Percentiles rank a stretch among this genome's conserved stretches.
phyloP scores from a whole-genome alignment of 306 rosid species.

The Myrica gale region DNA sequence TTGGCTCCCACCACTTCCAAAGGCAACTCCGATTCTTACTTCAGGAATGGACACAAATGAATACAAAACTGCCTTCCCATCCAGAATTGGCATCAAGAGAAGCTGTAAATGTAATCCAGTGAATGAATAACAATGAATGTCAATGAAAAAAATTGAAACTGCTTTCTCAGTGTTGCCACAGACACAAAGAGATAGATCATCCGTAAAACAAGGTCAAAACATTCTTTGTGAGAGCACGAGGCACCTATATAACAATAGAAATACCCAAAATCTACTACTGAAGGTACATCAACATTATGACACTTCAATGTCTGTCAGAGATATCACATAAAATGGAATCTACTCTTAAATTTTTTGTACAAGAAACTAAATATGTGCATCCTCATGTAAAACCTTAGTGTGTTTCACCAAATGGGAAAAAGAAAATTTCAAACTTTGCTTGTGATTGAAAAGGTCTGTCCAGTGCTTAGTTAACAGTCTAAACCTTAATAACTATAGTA shows the following conservation, averaged over 20 bases:
- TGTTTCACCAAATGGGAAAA: not conserved
- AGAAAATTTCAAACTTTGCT: not conserved
- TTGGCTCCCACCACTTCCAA: slow-evolving; percentile 98
- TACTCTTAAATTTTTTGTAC: not conserved
- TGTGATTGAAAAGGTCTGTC: not conserved
- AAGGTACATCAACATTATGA: not conserved
- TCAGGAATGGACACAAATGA: slow-evolving; percentile 83
- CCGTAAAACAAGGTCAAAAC: not conserved
- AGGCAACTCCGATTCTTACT: slow-evolving; percentile 89
- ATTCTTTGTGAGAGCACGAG: not conserved
- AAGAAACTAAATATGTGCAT: not conserved
- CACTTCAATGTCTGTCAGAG: not conserved
- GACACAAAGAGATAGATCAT: not conserved
- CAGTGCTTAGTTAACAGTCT: not conserved
- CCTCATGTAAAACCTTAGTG: not conserved
- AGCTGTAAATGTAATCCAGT: slow-evolving; percentile 56
- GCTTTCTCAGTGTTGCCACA: not conserved
- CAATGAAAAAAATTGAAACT: slow-evolving; percentile 1
- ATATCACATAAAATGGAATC: not conserved
- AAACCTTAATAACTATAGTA: not conserved
- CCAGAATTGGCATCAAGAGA: slow-evolving; percentile 68
- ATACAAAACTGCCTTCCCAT: slow-evolving; percentile 77
- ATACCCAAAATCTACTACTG: not conserved
- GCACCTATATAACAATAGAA: not conserved
- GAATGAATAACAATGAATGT: slow-evolving; percentile 16